Evolutionary conservation across 345 rosid species (phyloP), one percentile per base, ranked within the genome.

Genomic region (Viola odorata): DNA sequence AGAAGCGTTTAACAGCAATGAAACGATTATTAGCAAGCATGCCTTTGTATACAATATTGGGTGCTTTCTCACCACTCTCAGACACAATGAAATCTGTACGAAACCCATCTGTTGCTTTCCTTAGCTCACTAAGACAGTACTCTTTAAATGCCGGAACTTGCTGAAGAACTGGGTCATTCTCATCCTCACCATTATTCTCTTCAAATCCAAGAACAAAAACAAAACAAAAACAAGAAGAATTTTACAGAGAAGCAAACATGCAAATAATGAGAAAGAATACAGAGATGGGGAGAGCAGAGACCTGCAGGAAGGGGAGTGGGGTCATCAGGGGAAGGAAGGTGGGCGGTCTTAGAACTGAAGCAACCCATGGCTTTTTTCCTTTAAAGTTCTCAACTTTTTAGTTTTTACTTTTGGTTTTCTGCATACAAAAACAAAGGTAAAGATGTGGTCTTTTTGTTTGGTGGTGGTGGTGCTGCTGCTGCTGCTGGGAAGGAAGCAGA

Each of bases 11-110:
- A 5, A 61, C 44, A 10, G 64, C 64, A 16, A 61, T 40, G 36
- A 41, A 14, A 38, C 55, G 45, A 4, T 40, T 36, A 23, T 39
- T 50, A 37, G 49, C 64, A 37, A 61, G 45, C 11, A 48, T 61
- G 3, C 64, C 64, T 38, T 11, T 61, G 45, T 61, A 61, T 15
- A 61, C 64, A 38, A 61, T 55, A 39, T 61, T 61, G 3, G 64
- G 64, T 1, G 64, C 64, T 38, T 61, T 61, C 64, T 61, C 55
- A 5, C 64, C 64, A 16, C 50, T 52, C 7, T 61, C 64, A 8
- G 64, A 61, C 8, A 61, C 64, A 4, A 61, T 61, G 36, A 48
- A 32, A 13, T 61, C 64, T 10, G 55, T 11, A 7, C 55, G 6
- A 13, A 61, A 61, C 37, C 64, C 64, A 16, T n/a, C 8, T 5